Conservation (phyloP, 179 eudicot genomes). For the Camellia oleifera region DNA sequence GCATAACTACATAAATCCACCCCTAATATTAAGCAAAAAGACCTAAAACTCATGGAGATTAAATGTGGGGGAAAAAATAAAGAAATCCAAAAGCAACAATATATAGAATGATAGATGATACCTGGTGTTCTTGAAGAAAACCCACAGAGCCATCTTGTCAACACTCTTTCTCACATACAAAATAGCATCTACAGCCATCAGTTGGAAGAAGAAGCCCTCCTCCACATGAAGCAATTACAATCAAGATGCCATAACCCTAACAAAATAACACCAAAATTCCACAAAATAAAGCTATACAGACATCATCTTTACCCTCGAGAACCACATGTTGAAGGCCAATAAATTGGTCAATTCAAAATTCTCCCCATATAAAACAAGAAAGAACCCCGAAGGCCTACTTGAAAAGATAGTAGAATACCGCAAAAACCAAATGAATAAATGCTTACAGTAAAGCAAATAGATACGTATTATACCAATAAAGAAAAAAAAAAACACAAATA, state of each 20-base stretch:
- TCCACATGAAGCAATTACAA: not conserved
- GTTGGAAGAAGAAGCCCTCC: not conserved
- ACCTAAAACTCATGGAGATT: not conserved
- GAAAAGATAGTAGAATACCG: too few species aligned
- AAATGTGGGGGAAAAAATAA: not conserved
- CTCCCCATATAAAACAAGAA: too few species aligned
- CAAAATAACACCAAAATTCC: not conserved
- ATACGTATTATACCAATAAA: too few species aligned
- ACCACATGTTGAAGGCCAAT: too few species aligned
- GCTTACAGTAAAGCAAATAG: too few species aligned
- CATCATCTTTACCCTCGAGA: not conserved
- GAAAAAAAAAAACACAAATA: too few species aligned
- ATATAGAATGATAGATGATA: not conserved
- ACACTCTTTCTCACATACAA: not conserved
- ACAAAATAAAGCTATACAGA: not conserved
- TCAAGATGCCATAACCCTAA: not conserved
- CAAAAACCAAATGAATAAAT: too few species aligned
- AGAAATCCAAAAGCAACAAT: not conserved
- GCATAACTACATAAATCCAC: too few species aligned
- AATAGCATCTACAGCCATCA: constrained; percentile 2
- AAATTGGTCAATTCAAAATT: too few species aligned
- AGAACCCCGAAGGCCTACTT: too few species aligned
- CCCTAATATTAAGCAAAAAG: too few species aligned
- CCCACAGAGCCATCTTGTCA: constrained; percentile 2
- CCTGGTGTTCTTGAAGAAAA: constrained; percentile 11